Evolutionary conservation across 495 filamentous ascomycete genomes (phyloP), one percentile per base, ranked within the genome.

Genomic region (Lasiosphaeria hispida): DNA sequence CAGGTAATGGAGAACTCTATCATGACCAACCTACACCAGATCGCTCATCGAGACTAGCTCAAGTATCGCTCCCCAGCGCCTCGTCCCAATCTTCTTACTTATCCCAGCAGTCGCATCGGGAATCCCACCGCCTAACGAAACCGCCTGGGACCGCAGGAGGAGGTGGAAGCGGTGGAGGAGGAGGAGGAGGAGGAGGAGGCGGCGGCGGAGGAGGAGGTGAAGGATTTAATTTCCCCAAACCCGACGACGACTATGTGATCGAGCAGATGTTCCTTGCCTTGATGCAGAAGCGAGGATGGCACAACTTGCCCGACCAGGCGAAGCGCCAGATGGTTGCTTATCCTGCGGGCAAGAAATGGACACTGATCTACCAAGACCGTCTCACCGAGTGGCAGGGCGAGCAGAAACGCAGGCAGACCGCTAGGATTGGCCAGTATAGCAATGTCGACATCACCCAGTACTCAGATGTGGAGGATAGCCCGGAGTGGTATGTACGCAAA

Each of bases 211-310:
- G 23, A 30, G 23, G 75, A 4, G 81, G 77, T 54, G 85, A 84
- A 42, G 80, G 80, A 30, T 85, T 89, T 64, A 81, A 85, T 58
- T 81, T 95, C 19, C 69, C 69, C 39, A 77, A 76, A 55, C 94
- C 94, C 9, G 78, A 84, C 42, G 92, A 96, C 70, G 93, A 96
- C 65, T 81, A 84, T 49, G 72, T 93, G 7, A 88, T 96, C n/a
- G 94, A 98, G 71, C 83, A 89, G 66, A 87, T 96, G 72, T 98
- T 97, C 63, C 76, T 92, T 60, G 88, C 88, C 35, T 76, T 98
- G 63, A 98, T 98, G 95, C 86, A 94, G 63, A 97, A 98, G 72
- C 86, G 94, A 67, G 94, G 92, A 55, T 97, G 91, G 88, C 91
- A 95, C 72, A 92, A 92, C 67, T 80, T 97, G 51, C 94, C 94